Conservation (phyloP, 1,284 basidiomycete genomes). For the Naganishia liquefaciens region DNA sequence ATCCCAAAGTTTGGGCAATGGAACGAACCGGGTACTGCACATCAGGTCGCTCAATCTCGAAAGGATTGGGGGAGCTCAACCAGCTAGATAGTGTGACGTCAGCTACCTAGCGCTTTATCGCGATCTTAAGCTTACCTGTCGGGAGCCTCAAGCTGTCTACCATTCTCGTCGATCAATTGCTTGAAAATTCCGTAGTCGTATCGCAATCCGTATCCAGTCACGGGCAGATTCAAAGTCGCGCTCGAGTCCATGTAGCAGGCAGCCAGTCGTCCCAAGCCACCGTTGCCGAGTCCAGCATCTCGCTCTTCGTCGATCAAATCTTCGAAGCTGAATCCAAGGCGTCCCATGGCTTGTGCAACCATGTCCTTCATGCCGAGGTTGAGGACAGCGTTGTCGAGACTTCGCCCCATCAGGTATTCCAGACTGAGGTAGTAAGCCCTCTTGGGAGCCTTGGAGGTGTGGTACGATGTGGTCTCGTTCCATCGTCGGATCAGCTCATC, state of each 20-base stretch:
- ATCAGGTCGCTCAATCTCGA: conserved; percentile 82
- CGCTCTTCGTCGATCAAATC: conserved; percentile 79
- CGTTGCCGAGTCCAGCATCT: conserved; percentile 73
- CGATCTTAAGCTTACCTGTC: conserved; percentile 87
- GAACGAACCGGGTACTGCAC: conserved; percentile 63
- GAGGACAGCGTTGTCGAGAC: conserved; percentile 83
- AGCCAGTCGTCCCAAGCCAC: conserved; percentile 80
- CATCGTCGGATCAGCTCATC: conserved; percentile 70
- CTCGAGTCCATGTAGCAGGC: conserved; percentile 88
- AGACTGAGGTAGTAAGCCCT: conserved; percentile 78
- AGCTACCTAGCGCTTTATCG: conserved; percentile 4
- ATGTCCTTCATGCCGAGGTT: conserved; percentile 78
- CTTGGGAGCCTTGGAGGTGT: conserved; percentile 59
- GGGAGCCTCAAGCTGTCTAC: conserved; percentile 83
- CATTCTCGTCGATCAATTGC: conserved; percentile 71
- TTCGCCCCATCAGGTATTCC: conserved; percentile 80
- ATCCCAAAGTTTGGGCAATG: background rate
- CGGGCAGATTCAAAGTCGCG: conserved; percentile 72
- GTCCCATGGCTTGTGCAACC: conserved; percentile 66
- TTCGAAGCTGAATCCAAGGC: conserved; percentile 69
- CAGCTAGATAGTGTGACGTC: background rate
- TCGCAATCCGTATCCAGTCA: conserved; percentile 86
- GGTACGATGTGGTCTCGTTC: conserved; percentile 53
- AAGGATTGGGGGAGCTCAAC: conserved; percentile 40
- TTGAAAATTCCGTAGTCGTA: conserved; percentile 87